Conservation (phyloP, 768 basidiomycete species). For the Mycena sanguinolenta region DNA sequence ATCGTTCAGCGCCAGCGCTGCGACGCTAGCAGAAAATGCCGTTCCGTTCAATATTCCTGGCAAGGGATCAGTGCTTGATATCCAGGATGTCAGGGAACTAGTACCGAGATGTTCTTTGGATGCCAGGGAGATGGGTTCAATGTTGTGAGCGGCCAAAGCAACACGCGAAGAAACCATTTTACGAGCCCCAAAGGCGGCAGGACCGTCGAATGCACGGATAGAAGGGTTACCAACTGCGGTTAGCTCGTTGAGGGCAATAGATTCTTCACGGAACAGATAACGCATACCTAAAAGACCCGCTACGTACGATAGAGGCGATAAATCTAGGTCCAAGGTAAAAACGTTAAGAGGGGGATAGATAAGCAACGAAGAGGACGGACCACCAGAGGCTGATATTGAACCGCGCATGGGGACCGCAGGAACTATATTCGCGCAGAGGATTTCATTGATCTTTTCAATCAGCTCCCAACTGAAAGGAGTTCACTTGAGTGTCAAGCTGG, state of each 20-base stretch:
- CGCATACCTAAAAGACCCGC: constrained; percentile 72
- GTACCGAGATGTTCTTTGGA: constrained; percentile 76
- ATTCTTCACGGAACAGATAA: background rate
- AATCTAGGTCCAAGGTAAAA: constrained; percentile 34
- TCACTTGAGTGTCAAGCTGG: background rate
- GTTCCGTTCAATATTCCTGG: constrained; percentile 75
- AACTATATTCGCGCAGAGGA: constrained; percentile 74
- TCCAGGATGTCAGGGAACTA: background rate
- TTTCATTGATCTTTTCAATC: constrained; percentile 75
- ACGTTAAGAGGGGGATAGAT: constrained; percentile 18
- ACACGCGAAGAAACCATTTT: constrained; percentile 64
- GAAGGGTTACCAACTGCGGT: constrained; percentile 67
- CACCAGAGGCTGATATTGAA: constrained; percentile 84
- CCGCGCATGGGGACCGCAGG: constrained; percentile 86
- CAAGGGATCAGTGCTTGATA: background rate
- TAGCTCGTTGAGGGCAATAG: background rate
- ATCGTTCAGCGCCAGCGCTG: constrained; percentile 78
- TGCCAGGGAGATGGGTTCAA: constrained; percentile 70
- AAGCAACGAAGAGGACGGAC: constrained; percentile 49
- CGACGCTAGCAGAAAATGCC: constrained; percentile 81
- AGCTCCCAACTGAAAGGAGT: constrained; percentile 67
- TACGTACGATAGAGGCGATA: constrained; percentile 69
- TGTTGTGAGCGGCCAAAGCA: constrained; percentile 64
- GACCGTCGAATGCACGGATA: constrained; percentile 74
- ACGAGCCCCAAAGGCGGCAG: constrained; percentile 61